Base-by-base conservation (phyloP, 2,329 filamentous ascomycete species). In the Gliomastix tumulicola region DNA sequence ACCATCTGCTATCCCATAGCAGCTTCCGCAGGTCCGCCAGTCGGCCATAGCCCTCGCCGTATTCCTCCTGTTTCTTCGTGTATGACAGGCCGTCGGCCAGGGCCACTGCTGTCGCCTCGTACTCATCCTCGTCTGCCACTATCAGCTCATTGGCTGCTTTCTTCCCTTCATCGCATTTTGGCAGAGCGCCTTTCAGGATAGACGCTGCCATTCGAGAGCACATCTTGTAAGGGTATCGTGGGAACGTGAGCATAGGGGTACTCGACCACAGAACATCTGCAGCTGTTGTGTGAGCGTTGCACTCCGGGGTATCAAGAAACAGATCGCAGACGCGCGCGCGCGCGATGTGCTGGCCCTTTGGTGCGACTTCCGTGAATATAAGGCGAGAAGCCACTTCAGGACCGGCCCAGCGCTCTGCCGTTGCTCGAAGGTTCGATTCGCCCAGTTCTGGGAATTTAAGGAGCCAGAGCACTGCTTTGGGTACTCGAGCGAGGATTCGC, bases 181-280 rank as follows among this genome's bases (percentile, higher is more conserved):
- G 92, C 4, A 98, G 65, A 1, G 92, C 92, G 13, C 92, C 92
- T 45, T 80, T 85, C 21, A 98, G 71, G 39, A 98, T 97, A 10
- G 88, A 95, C 7, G 92, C 89, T 7, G 90, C 92, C 84, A 98
- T 98, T 37, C 92, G 84, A 30, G 88, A 94, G 60, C 92, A 98
- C 92, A 98, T 98, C 62, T 98, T 98, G 64, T 96, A 96, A 35
- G 84, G 77, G 58, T 97, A 96, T 23, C 92, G 78, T 10, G 92
- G 89, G 21, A 92, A 70, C 0, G 92, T 98, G 20, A 98, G 69
- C 17, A 98, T 67, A 6, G 92, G 92, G 1, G 92, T 97, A 48
- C 89, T 94, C 36, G 86, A 94, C 92, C 92, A 98, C 7, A 98
- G 69, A 2, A 97, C 84, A 53, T 98, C 92, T 11, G 92, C 94